Evolutionary conservation across 139 green algal species (phyloP).

Genomic region (Coccomyxa sp.): DNA sequence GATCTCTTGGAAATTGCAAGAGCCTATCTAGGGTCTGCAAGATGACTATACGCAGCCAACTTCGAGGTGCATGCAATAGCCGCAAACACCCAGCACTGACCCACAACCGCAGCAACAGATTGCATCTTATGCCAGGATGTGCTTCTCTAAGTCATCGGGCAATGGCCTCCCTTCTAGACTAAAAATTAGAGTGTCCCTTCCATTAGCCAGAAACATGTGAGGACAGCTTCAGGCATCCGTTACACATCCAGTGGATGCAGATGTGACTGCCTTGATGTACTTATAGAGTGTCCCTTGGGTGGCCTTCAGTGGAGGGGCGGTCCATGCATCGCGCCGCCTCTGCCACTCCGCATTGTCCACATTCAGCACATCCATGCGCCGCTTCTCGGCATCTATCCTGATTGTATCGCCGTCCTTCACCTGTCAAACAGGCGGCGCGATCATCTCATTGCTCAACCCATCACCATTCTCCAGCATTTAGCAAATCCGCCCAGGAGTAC

Average conservation of each 20-base stretch:
- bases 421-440: background rate
- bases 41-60: too few relatives aligned
- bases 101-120: too few relatives aligned
- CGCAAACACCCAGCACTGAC: too few relatives aligned
- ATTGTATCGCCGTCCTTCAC: slow-evolving; percentile 88
- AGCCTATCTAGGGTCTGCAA: too few relatives aligned
- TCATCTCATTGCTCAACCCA: background rate
- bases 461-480: background rate
- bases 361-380: slow-evolving; percentile 72
- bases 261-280: slow-evolving; percentile 92
- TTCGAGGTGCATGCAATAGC: too few relatives aligned
- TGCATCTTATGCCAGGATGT: too few relatives aligned
- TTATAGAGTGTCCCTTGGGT: slow-evolving; percentile 91
- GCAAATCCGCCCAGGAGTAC: background rate
- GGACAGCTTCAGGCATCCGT: slow-evolving; percentile 62
- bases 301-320: slow-evolving; percentile 75
- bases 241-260: slow-evolving; percentile 84
- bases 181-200: too few relatives aligned
- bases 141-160: too few relatives aligned
- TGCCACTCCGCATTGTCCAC: slow-evolving; percentile 71
- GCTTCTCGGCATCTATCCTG: slow-evolving; percentile 79
- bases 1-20: too few relatives aligned
- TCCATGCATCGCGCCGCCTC: slow-evolving; percentile 60
- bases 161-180: too few relatives aligned
- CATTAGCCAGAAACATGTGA: too few relatives aligned